Conservation (phyloP, 2,329 filamentous ascomycete genomes). For the Trichoderma atroviride region DNA sequence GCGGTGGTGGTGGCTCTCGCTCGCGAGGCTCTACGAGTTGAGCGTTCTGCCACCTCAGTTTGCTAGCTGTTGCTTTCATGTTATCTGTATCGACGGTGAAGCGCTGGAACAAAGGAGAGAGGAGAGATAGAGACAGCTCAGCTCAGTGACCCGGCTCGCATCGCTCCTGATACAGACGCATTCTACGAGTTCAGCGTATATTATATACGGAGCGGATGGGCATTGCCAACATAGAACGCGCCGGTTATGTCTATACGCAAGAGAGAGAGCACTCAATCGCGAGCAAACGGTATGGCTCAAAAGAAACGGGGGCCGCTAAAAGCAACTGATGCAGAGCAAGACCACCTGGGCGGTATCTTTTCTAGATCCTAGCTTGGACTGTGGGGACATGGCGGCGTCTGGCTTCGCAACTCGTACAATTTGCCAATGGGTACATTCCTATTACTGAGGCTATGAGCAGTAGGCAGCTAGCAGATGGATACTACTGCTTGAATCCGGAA, state of each 20-base stretch:
- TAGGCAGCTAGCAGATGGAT: not conserved
- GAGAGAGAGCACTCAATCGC: not conserved
- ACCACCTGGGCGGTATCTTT: not conserved
- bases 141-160: not conserved
- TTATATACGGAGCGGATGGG: not conserved
- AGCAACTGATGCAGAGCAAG: slow-evolving; percentile 19
- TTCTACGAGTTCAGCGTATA: not conserved
- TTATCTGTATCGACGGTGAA: not conserved
- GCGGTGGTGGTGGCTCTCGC: not conserved
- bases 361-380: slow-evolving; percentile 19
- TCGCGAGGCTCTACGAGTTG: not conserved
- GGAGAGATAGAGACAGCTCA: not conserved
- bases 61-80: not conserved
- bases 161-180: not conserved
- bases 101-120: not conserved
- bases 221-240: not conserved
- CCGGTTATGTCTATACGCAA: not conserved
- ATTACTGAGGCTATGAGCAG: not conserved
- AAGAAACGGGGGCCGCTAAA: slow-evolving; percentile 21
- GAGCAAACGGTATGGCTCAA: slow-evolving; percentile 14
- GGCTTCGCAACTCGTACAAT: not conserved
- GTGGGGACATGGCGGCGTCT: slow-evolving; percentile 20
- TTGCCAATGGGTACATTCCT: not conserved
- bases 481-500: not conserved
- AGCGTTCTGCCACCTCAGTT: not conserved